Evolutionary conservation across 148 eudicot species (phyloP), one percentile per base, ranked within the genome.

Genomic region (Mesembryanthemum crystallinum): DNA sequence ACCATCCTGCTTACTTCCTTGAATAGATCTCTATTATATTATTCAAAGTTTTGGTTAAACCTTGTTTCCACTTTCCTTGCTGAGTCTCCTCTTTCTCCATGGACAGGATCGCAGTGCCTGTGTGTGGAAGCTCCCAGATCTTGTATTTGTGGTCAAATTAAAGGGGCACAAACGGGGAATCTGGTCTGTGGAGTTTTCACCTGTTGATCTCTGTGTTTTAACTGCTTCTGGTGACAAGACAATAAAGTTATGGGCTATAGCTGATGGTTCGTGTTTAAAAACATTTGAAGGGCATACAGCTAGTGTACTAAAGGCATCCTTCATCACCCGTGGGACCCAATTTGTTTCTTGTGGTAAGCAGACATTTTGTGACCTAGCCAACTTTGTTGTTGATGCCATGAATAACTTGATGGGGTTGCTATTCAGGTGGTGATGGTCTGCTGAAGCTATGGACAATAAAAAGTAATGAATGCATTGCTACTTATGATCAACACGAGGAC

Each of bases 241-340:
- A 9, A 86, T 95, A 74, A 95, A 89, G 82, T 85, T 95, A 83
- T 95, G 99, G 99, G 80, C 91, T 21, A 87, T 91, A 82, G 83
- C 92, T 79, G 94, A 92, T 85, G 97, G 97, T 72, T 89, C 99
- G 15, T 95, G 99, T 79, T 79, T 95, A 68, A 89, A 86, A 81
- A 92, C 99, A 79, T 95, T 95, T 79, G 99, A 95, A 78, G 99
- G 98, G 73, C 99, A 95, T 73, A 90, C 94, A 72, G 86, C 99
- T 67, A 89, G 91, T 77, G 99, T 95, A 72, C 64, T 87, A 32
- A 91, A 91, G 86, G 98, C 96, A 80, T 92, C 91, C 32, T 95
- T 89, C 72, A 73, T 92, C 32, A 77, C 92, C 17, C 91, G 94
- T 76, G 97, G 99, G 71, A 79, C 92, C 61, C 97, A 92, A 74